Conservation (phyloP, 2,329 filamentous ascomycete genomes). For the Fusarium clavum region DNA sequence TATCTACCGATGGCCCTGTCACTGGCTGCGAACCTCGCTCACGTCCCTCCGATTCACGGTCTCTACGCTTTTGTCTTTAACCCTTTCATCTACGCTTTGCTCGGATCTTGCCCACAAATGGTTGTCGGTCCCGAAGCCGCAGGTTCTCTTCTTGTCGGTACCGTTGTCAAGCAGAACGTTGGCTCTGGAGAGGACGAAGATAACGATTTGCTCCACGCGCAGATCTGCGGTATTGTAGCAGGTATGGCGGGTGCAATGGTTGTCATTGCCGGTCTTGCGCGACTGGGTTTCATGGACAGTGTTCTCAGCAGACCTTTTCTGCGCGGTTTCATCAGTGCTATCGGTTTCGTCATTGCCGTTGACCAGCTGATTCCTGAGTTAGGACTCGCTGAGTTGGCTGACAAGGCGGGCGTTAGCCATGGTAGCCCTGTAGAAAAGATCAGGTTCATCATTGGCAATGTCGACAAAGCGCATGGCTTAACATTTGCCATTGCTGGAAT, state of each 20-base stretch:
- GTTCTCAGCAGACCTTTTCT: conserved; percentile 93
- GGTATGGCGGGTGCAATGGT: conserved; percentile 90
- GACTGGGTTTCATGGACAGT: conserved; percentile 92
- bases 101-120: conserved; percentile 93
- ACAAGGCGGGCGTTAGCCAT: conserved; percentile 75
- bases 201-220: conserved; percentile 75
- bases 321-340: conserved; percentile 95
- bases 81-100: conserved; percentile 87
- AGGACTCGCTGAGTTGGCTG: conserved; percentile 76
- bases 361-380: conserved; percentile 94
- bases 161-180: conserved; percentile 83
- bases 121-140: conserved; percentile 95
- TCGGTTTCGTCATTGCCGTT: conserved; percentile 95
- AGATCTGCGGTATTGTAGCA: conserved; percentile 88
- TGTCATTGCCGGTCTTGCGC: conserved; percentile 84
- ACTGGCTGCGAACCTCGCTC: conserved; percentile 89
- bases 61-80: conserved; percentile 95
- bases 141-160: conserved; percentile 89
- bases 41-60: conserved; percentile 92
- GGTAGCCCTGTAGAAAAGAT: conserved; percentile 90
- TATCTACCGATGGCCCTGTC: conserved; percentile 98
- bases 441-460: conserved; percentile 78
- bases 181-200: conserved; percentile 73
- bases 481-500: conserved; percentile 81
- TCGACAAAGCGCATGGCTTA: conserved; percentile 74